Percentiles rank a stretch among this genome's conserved stretches.
phyloP scores from a whole-genome alignment of 1,284 basidiomycete genomes.

The Puccinia novopanici region DNA sequence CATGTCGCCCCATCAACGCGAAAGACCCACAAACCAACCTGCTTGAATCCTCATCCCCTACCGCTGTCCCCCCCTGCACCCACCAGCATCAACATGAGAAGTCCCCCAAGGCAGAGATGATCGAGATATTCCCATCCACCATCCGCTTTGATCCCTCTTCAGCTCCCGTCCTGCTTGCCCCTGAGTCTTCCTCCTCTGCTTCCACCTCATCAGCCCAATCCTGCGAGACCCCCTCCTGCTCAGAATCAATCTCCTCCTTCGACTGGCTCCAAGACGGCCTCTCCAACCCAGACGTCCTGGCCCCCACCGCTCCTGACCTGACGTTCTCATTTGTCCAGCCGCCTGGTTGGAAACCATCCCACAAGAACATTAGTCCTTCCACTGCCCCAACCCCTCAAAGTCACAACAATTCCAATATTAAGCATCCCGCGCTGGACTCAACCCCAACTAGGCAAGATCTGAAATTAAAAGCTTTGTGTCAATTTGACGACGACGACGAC shows the following conservation, averaged over 20 bases:
- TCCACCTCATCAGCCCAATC: not conserved
- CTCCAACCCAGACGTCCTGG: not conserved
- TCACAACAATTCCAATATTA: not conserved
- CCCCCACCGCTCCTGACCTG: conserved; percentile 5
- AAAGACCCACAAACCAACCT: not conserved
- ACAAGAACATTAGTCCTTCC: not conserved
- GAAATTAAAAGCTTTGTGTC: not conserved
- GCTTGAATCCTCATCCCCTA: not conserved
- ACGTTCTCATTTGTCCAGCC: not conserved
- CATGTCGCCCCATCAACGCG: too few relatives aligned
- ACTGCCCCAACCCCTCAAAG: too few relatives aligned
- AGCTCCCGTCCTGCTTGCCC: too few relatives aligned
- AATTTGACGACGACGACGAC: not conserved
- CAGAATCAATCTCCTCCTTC: not conserved
- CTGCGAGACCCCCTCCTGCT: not conserved
- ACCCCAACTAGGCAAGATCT: not conserved
- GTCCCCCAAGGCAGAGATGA: not conserved
- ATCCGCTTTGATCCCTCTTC: not conserved
- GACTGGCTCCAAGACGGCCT: not conserved
- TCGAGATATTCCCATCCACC: conserved; percentile 5
- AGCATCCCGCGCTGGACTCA: too few relatives aligned
- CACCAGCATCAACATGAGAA: not conserved
- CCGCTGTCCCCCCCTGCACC: not conserved
- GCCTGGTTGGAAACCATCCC: not conserved
- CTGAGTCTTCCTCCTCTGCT: not conserved